Base-by-base conservation (phyloP, 2,329 filamentous ascomycete genomes). In the Sordariomycetes sp. region DNA sequence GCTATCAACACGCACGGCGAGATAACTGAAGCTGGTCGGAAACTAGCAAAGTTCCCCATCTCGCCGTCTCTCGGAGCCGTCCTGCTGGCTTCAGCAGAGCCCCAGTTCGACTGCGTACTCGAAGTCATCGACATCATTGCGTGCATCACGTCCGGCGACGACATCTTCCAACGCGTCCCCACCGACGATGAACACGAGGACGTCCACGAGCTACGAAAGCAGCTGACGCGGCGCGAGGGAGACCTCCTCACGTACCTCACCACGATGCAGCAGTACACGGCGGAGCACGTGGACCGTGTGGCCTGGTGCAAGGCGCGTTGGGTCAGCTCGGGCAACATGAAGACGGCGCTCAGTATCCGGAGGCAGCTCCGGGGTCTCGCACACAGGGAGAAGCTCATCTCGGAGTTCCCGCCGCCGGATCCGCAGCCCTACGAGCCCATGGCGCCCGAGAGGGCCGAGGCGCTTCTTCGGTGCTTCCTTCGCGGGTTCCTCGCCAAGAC, bases 71-170 rank as follows among this genome's bases (percentile, higher is more conserved):
- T 95, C 10, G 90, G 87, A 0, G 82, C 90, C 1, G 90, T 96
- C 1, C 75, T 99, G 0, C 76, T 99, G 20, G 89, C 90, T 50
- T 89, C 91, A 0, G 82, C 85, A 0, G 79, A 80, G 7, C 79
- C 85, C 0, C 81, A 86, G 50, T 80, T 80, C 54, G 82, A 88
- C 62, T 95, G 90, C 63, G 72, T 96, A 1, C 69, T 85, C 0
- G 90, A 96, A 62, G 85, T 84, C 3, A 92, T 99, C 61, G 94
- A 97, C 65, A 86, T 96, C 57, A 87, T 86, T 39, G 74, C 82
- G 0, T 82, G 80, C 60, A 74, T 86, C 24, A 85, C 81, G 0
- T 74, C 80, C 0, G 82, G 83, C 50, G 80, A 84, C 54, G 81
- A 83, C 59, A 78, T 86, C 12, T 86, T 85, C 62, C 67, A 81